phyloP scores from a whole-genome alignment of 2,329 filamentous ascomycete species.

The Tolypocladium sp. region DNA sequence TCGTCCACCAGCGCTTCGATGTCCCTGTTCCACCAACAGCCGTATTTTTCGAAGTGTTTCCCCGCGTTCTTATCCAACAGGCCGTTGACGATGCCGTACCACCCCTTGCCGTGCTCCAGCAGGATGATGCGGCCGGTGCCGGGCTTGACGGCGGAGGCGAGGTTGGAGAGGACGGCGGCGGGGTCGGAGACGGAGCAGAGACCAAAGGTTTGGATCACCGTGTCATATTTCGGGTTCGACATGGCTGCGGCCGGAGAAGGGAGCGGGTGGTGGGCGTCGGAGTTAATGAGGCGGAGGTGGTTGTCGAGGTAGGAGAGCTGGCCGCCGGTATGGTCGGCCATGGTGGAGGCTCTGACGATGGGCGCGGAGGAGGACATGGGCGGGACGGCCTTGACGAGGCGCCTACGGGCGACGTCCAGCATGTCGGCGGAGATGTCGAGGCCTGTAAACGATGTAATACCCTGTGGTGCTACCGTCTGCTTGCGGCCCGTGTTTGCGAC shows the following conservation, averaged over 20 bases:
- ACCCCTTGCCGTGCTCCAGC: conserved; percentile 53
- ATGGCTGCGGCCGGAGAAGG: conserved; percentile 27
- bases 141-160: conserved; percentile 42
- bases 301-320: conserved; percentile 28
- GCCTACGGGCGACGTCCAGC: conserved; percentile 46
- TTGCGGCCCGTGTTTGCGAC: conserved; percentile 5
- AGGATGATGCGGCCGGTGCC: conserved; percentile 50
- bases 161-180: conserved; percentile 39
- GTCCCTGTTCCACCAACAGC: conserved; percentile 62
- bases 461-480: conserved; percentile 4
- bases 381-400: conserved; percentile 37
- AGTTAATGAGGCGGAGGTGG: conserved; percentile 37
- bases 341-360: conserved; percentile 21
- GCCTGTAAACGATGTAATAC: conserved; percentile 49
- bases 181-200: conserved; percentile 54
- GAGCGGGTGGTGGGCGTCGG: conserved; percentile 36
- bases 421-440: conserved; percentile 53
- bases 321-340: conserved; percentile 23
- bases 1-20: conserved; percentile 44
- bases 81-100: conserved; percentile 44
- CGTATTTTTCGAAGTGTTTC: conserved; percentile 49
- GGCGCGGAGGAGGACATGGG: conserved; percentile 21
- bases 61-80: conserved; percentile 45
- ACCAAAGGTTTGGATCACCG: conserved; percentile 55
- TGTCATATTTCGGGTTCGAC: conserved; percentile 45